A percentile compares a stretch with the other conserved stretches of the same genome.
Conservation (phyloP, 2,329 filamentous ascomycete genomes). For the Fusarium hostae region DNA sequence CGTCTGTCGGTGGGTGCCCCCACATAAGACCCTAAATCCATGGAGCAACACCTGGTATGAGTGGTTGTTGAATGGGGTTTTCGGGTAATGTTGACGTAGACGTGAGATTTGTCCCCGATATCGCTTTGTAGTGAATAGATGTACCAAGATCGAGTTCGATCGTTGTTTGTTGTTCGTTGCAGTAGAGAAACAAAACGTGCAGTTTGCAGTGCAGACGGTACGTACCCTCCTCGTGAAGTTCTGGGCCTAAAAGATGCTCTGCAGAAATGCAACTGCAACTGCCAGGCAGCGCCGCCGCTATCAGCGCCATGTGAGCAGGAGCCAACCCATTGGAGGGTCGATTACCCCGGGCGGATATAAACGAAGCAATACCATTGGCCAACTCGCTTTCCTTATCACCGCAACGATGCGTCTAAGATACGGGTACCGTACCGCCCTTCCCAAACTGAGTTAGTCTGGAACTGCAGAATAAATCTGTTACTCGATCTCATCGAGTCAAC, state of each 20-base stretch:
- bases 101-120: background rate
- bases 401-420: conserved; percentile 34
- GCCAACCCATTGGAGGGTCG: conserved; percentile 31
- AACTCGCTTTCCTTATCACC: conserved; percentile 31
- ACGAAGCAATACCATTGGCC: conserved; percentile 29
- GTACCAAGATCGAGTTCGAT: background rate
- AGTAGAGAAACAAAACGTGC: background rate
- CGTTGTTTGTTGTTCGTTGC: background rate
- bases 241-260: conserved; percentile 26
- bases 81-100: conserved; percentile 14
- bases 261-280: conserved; percentile 10
- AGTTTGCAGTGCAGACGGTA: background rate
- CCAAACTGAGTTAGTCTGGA: conserved; percentile 27
- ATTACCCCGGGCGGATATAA: conserved; percentile 40
- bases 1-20: conserved; percentile 21
- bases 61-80: conserved; percentile 4
- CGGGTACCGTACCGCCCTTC: conserved; percentile 13
- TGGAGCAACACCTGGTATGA: conserved; percentile 10
- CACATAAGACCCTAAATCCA: conserved; percentile 27
- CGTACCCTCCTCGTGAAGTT: background rate
- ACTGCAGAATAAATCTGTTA: conserved; percentile 46
- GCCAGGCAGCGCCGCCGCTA: conserved; percentile 27
- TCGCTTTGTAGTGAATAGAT: background rate
- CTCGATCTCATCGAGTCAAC: conserved; percentile 60
- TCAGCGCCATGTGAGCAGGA: conserved; percentile 16